Evolutionary conservation across 768 basidiomycete species (phyloP), one percentile per base, ranked within the genome.

Genomic region (Fibroporia radiculosa): DNA sequence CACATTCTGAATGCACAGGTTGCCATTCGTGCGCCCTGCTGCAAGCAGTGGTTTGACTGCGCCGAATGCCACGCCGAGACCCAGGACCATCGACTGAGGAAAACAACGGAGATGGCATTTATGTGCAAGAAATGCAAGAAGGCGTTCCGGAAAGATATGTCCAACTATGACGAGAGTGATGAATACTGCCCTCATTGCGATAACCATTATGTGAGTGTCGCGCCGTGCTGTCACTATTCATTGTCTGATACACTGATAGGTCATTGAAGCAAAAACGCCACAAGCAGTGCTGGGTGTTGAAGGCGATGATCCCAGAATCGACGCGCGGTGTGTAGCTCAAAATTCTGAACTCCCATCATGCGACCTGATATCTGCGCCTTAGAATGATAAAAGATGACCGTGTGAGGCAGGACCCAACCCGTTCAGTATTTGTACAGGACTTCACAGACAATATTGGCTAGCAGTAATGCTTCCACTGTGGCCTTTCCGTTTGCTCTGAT

Each of bases 131-230:
- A 90, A 63, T 90, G 88, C 70, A 89, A 87, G 64, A 96, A 95
- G 68, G 92, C 91, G 3, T 98, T 99, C 60, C 69, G 93, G 52
- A 98, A 99, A 68, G 92, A 97, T 64, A 93, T 97, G 91, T 51
- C 72, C 0, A 65, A 63, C 6, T 98, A 90, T 57, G 95, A 98
- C 56, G 95, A 99, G 62, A 92, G 91, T 58, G 93, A 98, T 61
- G 96, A 99, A 65, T 98, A 83, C 61, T 98, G 96, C 61, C 96
- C 95, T 0, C 86, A 96, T 64, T 97, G 96, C 60, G 96, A 97
- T 65, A 98, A 98, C 61, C 93, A 93, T 60, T 99, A 93, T 62
- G 96, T 95, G 60, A 56, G 86, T 71, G n/a, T 37, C 20, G 7
- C 29, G n/a, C n/a, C n/a, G n/a, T n/a, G n/a, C n/a, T n/a, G n/a